Evolutionary conservation across 805 yeast species (phyloP).

Genomic region (Hagleromyces aurorensis): DNA sequence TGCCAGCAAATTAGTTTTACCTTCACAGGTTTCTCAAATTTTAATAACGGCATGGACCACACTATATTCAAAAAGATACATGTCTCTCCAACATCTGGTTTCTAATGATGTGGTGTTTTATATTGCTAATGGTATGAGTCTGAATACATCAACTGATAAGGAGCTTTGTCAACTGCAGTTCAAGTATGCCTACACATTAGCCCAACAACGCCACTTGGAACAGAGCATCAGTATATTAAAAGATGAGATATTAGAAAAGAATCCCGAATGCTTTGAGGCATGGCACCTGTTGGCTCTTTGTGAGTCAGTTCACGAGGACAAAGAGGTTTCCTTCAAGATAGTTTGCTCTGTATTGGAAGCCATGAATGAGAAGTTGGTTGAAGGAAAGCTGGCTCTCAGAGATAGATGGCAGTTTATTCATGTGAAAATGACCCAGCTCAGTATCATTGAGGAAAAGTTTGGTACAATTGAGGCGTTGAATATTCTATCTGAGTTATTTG

Average conservation of each 20-base stretch:
- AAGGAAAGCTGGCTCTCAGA: slow-evolving; percentile 8
- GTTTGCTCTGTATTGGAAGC: slow-evolving; percentile 44
- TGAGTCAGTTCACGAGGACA: slow-evolving; percentile 54
- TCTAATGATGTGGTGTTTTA: slow-evolving; percentile 13
- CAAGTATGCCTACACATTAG: slow-evolving; percentile 43
- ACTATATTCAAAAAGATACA: slow-evolving; percentile 14
- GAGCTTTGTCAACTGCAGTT: slow-evolving; percentile 21
- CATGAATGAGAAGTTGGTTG: slow-evolving; percentile 29
- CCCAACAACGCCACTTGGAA: slow-evolving; percentile 36
- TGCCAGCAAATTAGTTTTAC: slow-evolving; percentile 13
- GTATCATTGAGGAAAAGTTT: slow-evolving; percentile 53
- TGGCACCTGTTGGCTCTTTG: slow-evolving; percentile 63
- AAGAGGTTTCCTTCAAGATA: slow-evolving; percentile 47
- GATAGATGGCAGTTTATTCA: slow-evolving; percentile 48
- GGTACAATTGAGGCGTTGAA: slow-evolving; percentile 57
- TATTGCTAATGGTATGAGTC: slow-evolving; percentile 23
- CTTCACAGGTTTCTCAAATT: slow-evolving; percentile 12
- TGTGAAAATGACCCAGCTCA: slow-evolving; percentile 66
- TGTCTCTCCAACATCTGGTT: slow-evolving; percentile 11
- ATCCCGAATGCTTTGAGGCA: slow-evolving; percentile 49
- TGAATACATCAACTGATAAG: slow-evolving; percentile 5
- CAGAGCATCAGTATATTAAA: slow-evolving; percentile 42
- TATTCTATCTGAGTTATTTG: slow-evolving; percentile 58
- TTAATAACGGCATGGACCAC: slow-evolving; percentile 22
- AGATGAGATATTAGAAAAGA: slow-evolving; percentile 38